Percentiles rank a stretch among this genome's conserved stretches.
Conservation (phyloP, 2,329 filamentous ascomycete genomes). For the Bimuria novae-zelandiae region DNA sequence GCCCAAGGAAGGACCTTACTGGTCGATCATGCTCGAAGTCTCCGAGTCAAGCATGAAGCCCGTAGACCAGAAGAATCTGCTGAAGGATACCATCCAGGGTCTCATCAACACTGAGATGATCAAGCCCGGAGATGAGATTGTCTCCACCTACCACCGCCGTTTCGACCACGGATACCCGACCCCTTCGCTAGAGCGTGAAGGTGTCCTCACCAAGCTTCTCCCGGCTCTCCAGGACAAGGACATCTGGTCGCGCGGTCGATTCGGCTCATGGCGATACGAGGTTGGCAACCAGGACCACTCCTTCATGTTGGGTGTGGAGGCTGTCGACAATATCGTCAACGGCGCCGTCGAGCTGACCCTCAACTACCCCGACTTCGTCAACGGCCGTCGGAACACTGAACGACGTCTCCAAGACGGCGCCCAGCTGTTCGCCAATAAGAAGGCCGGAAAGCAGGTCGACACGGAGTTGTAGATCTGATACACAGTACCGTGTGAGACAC, state of each 20-base stretch:
- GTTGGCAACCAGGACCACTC: conserved; percentile 97
- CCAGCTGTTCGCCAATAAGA: conserved; percentile 58
- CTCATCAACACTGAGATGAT: conserved; percentile 98
- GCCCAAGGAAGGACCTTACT: conserved; percentile 89
- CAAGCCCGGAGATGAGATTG: conserved; percentile 86
- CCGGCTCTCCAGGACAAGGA: conserved; percentile 89
- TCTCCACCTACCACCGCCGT: conserved; percentile 96
- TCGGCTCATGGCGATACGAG: conserved; percentile 98
- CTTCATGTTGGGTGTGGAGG: conserved; percentile 96
- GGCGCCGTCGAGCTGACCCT: conserved; percentile 89
- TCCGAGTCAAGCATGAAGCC: conserved; percentile 96
- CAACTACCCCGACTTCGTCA: conserved; percentile 97
- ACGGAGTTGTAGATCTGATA: background rate
- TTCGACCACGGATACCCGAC: conserved; percentile 99
- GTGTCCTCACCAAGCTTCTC: conserved; percentile 87
- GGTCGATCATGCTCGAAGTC: conserved; percentile 99
- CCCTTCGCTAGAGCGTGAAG: conserved; percentile 91
- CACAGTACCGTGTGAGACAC: too few relatives aligned
- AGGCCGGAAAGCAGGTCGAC: conserved; percentile 22
- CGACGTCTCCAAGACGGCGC: conserved; percentile 65
- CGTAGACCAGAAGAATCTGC: conserved; percentile 80
- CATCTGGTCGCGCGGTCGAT: conserved; percentile 94
- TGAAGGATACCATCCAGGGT: conserved; percentile 92
- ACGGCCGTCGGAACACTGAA: conserved; percentile 71
- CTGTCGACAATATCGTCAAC: conserved; percentile 86